Conservation (phyloP, 371 early-diverging fungal genomes). For the Homolaphlyctis polyrhiza region DNA sequence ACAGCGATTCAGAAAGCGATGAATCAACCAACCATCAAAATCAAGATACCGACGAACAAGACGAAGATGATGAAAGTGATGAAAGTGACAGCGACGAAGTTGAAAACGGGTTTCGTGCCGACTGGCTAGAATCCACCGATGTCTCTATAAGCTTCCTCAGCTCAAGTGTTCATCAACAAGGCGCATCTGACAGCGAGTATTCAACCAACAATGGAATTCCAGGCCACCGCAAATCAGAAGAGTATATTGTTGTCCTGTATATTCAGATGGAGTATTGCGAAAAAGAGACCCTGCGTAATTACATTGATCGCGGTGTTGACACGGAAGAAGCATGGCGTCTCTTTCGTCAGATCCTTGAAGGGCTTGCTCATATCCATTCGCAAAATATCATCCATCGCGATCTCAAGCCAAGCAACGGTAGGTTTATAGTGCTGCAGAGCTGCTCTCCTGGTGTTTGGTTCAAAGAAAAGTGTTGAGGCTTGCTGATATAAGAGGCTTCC, state of each 20-base stretch:
- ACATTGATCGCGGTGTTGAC: slow-evolving; percentile 78
- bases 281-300: slow-evolving; percentile 81
- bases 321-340: slow-evolving; percentile 53
- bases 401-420: slow-evolving; percentile 36
- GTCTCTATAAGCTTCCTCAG: slow-evolving; percentile 1
- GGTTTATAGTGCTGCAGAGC: too few relatives aligned
- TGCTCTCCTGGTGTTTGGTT: too few relatives aligned
- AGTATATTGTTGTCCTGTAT: slow-evolving; percentile 45
- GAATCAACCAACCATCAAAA: slow-evolving; percentile 23
- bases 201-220: too few relatives aligned
- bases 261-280: slow-evolving; percentile 99
- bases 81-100: neutral
- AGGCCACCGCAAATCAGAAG: too few relatives aligned
- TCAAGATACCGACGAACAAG: slow-evolving; percentile 20
- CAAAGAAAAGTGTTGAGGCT: too few relatives aligned
- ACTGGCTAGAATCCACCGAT: slow-evolving; percentile 1
- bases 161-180: neutral
- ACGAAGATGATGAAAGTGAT: slow-evolving; percentile 1
- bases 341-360: slow-evolving; percentile 60
- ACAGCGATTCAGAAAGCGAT: slow-evolving; percentile 34
- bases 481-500: too few relatives aligned
- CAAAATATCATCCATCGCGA: slow-evolving; percentile 49
- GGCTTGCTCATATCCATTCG: slow-evolving; percentile 47
- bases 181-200: neutral
- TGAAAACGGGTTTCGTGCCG: neutral